Evolutionary conservation across 768 basidiomycete species (phyloP).

Genomic region (Strobilomyces echinocephalus): DNA sequence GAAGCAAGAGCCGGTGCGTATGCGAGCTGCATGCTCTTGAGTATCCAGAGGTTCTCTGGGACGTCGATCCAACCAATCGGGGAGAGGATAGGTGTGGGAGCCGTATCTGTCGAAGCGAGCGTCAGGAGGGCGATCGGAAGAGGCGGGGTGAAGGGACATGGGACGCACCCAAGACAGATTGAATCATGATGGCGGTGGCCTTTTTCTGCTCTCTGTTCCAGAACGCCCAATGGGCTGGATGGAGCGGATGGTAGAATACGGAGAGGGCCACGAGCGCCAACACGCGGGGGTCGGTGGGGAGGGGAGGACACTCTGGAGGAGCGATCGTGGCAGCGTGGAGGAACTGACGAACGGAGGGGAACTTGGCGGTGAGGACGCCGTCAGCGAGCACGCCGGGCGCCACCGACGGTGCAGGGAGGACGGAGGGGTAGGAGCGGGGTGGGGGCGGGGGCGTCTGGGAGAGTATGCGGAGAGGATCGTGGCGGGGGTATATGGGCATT

Average conservation of each 20-base stretch:
- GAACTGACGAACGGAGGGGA: constrained; percentile 46
- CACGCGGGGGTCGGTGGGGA: constrained; percentile 39
- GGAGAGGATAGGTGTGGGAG: constrained; percentile 30
- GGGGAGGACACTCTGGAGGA: constrained; percentile 37
- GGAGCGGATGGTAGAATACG: constrained; percentile 49
- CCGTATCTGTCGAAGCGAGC: constrained; percentile 17
- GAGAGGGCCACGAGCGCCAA: constrained; percentile 58
- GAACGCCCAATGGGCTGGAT: constrained; percentile 60
- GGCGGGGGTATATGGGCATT: constrained; percentile 25
- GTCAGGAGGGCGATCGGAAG: constrained; percentile 1
- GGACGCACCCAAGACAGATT: constrained; percentile 50
- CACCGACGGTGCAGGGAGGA: constrained; percentile 23
- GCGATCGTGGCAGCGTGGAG: constrained; percentile 39
- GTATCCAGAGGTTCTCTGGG: constrained; percentile 33
- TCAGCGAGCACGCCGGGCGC: constrained; percentile 35
- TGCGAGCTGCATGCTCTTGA: constrained; percentile 28
- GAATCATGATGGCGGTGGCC: constrained; percentile 48
- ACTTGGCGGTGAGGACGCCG: constrained; percentile 42
- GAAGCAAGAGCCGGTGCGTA: constrained; percentile 23
- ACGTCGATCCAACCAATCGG: constrained; percentile 34
- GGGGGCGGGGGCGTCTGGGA: constrained; percentile 18
- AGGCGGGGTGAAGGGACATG: not conserved
- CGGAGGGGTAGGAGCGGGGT: constrained; percentile 19
- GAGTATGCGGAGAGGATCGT: constrained; percentile 31
- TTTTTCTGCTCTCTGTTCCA: constrained; percentile 51